Conservation (phyloP, 495 filamentous ascomycete species). For the Apiosordaria backusii region DNA sequence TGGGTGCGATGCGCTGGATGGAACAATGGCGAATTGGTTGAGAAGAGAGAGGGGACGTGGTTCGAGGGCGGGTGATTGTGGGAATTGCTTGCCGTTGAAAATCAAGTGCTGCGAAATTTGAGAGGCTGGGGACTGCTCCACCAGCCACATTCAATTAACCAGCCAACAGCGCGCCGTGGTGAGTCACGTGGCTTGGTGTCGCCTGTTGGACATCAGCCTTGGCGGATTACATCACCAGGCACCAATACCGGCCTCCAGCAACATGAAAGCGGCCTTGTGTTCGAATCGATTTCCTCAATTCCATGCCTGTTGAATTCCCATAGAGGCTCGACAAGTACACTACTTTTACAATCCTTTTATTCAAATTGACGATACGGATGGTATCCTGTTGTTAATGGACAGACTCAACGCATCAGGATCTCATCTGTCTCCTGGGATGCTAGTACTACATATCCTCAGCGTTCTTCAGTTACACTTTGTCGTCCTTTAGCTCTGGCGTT, state of each 20-base stretch:
- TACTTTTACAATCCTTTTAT: too few species aligned
- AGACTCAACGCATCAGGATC: too few species aligned
- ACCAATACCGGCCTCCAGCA: background rate
- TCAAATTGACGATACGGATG: too few species aligned
- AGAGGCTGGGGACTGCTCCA: constrained; percentile 33
- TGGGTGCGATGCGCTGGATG: constrained; percentile 25
- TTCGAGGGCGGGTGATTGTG: constrained; percentile 11
- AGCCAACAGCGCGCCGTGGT: background rate
- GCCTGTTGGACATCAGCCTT: background rate
- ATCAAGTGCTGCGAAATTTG: constrained; percentile 28
- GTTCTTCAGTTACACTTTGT: too few species aligned
- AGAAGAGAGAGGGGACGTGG: constrained; percentile 16
- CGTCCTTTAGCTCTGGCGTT: too few species aligned
- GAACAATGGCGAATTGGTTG: constrained; percentile 15
- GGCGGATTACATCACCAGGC: constrained; percentile 8
- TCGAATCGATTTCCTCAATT: too few species aligned
- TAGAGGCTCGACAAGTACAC: too few species aligned
- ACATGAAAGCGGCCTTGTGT: too few species aligned
- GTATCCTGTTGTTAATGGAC: too few species aligned
- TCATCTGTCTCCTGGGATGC: too few species aligned
- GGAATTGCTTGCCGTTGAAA: constrained; percentile 15
- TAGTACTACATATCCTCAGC: too few species aligned
- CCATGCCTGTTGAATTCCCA: too few species aligned
- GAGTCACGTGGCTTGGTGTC: constrained; percentile 22
- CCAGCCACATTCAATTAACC: constrained; percentile 22